Base-by-base conservation (phyloP, 371 early-diverging fungal genomes). In the Capniomyces stellatus region DNA sequence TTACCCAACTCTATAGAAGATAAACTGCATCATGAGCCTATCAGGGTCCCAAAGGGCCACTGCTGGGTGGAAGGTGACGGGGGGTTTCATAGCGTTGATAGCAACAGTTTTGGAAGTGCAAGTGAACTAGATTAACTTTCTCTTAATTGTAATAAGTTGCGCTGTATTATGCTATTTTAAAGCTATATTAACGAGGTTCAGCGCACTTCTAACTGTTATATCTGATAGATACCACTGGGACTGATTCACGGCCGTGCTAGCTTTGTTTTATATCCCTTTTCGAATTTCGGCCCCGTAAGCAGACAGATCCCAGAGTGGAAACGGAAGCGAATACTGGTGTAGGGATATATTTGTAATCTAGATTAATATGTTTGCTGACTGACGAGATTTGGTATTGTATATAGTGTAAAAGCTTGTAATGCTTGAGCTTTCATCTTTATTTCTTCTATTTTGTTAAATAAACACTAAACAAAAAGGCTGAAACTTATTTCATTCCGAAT, bases 21-120 rank as follows among this genome's bases (percentile, higher is more conserved):
- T n/a, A 4, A 4, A 47, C 41, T 40, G 55, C 51, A 53, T 44
- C 35, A 52, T 60, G 8, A 29, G 55, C 12, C 65, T 52, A 75
- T 88, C 0, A 63, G 72, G 51, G 70, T 92, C 8, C 93, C 93
- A 24, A 70, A 67, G 61, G 93, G 93, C 1, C 84, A 89, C 62
- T 84, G 84, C 60, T 92, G 93, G 93, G 74, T 90, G 44, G 93
- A 92, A 67, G 82, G 86, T 23, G 92, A 92, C 60, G 91, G 89
- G 61, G 71, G 75, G 30, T 85, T 82, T 60, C 82, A 82, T 62
- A 87, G 86, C 52, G 73, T 70, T 53, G 92, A 92, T 56, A 85
- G 86, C 60, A 88, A 87, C 64, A 57, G 71, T 2, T 90, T 83
- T 70, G 92, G 92, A 51, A 84, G 89, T 0, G 80, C 81, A 75